These are phyloP conservation scores for Cubamyces sp. DNA, from an alignment of 768 basidiomycete genomes.

Conservation along the genomic window DNA sequence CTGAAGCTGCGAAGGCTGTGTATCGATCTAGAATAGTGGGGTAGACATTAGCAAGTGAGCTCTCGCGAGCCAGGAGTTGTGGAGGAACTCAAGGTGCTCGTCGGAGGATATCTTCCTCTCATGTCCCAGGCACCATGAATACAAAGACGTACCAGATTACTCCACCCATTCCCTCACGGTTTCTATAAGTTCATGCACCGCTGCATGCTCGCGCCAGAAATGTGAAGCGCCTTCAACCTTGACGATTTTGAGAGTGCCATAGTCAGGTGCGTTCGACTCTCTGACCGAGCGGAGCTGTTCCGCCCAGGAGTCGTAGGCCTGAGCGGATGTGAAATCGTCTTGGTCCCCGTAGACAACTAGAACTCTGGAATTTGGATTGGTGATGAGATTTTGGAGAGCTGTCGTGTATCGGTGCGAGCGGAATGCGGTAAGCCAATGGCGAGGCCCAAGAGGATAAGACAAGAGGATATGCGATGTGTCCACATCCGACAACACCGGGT, in stretches of 20 bases:
- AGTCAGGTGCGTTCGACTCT: slow-evolving; percentile 15
- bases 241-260: slow-evolving; percentile 37
- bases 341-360: slow-evolving; percentile 68
- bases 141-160: background rate
- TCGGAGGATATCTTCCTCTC: too few relatives aligned
- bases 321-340: slow-evolving; percentile 70
- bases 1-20: too few relatives aligned
- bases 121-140: background rate
- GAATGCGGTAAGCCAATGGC: slow-evolving; percentile 73
- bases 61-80: background rate
- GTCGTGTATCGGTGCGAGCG: slow-evolving; percentile 55
- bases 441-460: slow-evolving; percentile 76
- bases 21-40: too few relatives aligned
- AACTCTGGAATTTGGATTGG: slow-evolving; percentile 50
- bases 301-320: slow-evolving; percentile 61
- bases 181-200: slow-evolving; percentile 14
- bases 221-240: slow-evolving; percentile 58
- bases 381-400: slow-evolving; percentile 54
- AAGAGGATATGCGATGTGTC: slow-evolving; percentile 68
- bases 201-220: slow-evolving; percentile 58
- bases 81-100: background rate
- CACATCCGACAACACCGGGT: slow-evolving; percentile 56
- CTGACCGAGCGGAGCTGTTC: slow-evolving; percentile 10
- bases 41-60: too few relatives aligned
- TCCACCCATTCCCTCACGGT: slow-evolving; percentile 26